Conservation (phyloP, 768 basidiomycete species). For the Xerocomellus amylosporus region DNA sequence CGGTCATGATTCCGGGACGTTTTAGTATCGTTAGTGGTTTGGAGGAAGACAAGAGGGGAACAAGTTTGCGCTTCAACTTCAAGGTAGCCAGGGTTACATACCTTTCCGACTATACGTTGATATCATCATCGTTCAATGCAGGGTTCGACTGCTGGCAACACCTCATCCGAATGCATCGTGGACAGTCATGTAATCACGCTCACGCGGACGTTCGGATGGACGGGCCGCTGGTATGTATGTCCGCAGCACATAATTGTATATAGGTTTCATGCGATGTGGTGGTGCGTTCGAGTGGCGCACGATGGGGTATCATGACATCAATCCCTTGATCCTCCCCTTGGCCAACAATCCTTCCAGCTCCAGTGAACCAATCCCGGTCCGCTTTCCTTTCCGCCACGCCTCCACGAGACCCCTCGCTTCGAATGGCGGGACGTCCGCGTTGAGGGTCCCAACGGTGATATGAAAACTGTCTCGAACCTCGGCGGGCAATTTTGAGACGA, state of each 20-base stretch:
- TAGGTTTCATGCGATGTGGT: neutral
- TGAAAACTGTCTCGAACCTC: slow-evolving; percentile 59
- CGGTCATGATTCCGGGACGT: too few relatives aligned
- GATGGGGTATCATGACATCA: slow-evolving; percentile 9
- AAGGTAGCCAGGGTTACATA: neutral
- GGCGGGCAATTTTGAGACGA: slow-evolving; percentile 46
- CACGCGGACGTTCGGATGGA: too few relatives aligned
- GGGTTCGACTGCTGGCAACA: too few relatives aligned
- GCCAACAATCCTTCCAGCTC: slow-evolving; percentile 26
- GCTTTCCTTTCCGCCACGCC: slow-evolving; percentile 42
- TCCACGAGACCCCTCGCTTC: slow-evolving; percentile 71
- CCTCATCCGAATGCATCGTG: neutral
- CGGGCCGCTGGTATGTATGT: neutral
- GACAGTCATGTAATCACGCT: too few relatives aligned
- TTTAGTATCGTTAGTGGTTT: neutral
- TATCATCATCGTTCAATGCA: neutral
- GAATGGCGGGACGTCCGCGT: slow-evolving; percentile 50
- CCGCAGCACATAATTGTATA: too few relatives aligned
- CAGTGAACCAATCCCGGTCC: slow-evolving; percentile 28
- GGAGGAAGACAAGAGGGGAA: neutral
- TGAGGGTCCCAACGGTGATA: slow-evolving; percentile 80
- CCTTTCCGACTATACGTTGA: neutral
- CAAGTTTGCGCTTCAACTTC: neutral
- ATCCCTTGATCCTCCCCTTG: slow-evolving; percentile 33
- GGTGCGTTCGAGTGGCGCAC: too few relatives aligned